Evolutionary conservation across 2,329 filamentous ascomycete species (phyloP).

Genomic region (Beauveria brongniartii): DNA sequence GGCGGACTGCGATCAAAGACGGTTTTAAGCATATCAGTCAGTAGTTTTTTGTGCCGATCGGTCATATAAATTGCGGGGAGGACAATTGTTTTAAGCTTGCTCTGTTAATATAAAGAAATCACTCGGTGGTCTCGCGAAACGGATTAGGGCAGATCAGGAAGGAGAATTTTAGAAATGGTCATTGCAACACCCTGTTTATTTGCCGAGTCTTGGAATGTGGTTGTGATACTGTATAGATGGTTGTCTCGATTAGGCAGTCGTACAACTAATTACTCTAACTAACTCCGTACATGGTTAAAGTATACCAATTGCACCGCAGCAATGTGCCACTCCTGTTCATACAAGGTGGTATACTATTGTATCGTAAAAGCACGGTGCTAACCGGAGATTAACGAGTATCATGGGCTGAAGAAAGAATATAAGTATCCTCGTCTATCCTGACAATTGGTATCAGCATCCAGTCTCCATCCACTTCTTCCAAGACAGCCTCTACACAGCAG

Average conservation of each 20-base stretch:
- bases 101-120: background rate
- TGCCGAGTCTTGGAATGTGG: background rate
- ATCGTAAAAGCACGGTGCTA: background rate
- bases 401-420: background rate
- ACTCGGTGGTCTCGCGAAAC: background rate
- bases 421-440: background rate
- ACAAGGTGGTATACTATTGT: background rate
- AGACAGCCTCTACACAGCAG: background rate
- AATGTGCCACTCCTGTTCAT: background rate
- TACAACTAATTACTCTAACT: no score
- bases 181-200: background rate
- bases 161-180: background rate
- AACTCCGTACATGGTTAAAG: background rate
- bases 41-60: background rate
- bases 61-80: background rate
- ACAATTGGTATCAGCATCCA: background rate
- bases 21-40: no score
- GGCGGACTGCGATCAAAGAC: no score
- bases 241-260: background rate
- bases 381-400: background rate
- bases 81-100: background rate
- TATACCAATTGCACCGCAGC: background rate
- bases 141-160: background rate
- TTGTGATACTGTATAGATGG: background rate
- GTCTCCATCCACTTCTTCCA: background rate